Evolutionary conservation across 495 filamentous ascomycete species (phyloP), one percentile per base, ranked within the genome.

Genomic region (Xylaria acuta): DNA sequence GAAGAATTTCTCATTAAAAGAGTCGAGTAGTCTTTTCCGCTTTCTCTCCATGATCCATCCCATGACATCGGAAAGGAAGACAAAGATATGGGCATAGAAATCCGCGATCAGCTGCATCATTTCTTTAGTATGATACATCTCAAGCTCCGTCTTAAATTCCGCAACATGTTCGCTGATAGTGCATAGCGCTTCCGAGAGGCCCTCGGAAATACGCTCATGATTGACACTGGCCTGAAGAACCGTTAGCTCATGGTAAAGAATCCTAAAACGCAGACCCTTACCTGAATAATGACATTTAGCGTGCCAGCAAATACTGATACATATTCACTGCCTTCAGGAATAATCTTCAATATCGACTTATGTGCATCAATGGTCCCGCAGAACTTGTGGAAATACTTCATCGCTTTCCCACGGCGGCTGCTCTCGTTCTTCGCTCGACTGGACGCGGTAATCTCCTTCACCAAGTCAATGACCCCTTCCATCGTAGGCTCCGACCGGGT

Each of bases 21-120:
- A 85, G 38, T 82, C 80, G 51, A 88, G 75, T 20, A 86, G 70
- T 34, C 84, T 82, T 67, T 82, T 84, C 8, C 75, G 81, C 4
- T 80, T 81, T 53, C 78, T 77, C 49, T 82, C 73, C 36, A 82
- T 79, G 77, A 85, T 84, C 82, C 84, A 86, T 67, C 83, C 80
- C 78, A 87, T 86, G 67, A 85, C 80, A 67, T 84, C 82, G 60
- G 82, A 80, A 12, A 88, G 74, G 54, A 86, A 82, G 73, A 87
- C 80, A 53, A 87, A 86, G 3, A 82, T 77, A 58, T 85, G 75
- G 5, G 84, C 74, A 71, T 87, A 88, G 41, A 85, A 79, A 25
- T 76, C 78, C 18, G 83, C 82, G 43, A 86, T 78, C 9, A 72
- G 32, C 18, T 77, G 66, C 53, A 81, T 64, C 6, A 80, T 76